Evolutionary conservation across 2,329 filamentous ascomycete species (phyloP), one percentile per base, ranked within the genome.

Genomic region (Botrytis fragariae): DNA sequence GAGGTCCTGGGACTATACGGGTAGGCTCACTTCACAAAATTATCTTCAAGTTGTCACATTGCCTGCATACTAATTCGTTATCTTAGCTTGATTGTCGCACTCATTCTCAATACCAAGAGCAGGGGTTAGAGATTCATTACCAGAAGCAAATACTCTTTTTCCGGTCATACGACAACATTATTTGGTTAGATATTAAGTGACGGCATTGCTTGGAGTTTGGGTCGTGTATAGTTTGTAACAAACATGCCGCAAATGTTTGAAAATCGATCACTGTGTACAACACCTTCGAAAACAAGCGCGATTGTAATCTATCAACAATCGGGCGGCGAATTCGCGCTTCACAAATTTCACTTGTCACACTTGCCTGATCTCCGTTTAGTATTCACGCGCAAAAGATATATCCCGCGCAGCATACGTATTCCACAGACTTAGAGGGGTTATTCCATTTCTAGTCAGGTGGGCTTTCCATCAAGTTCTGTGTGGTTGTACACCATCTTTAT

Each of bases 1-100:
- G 96, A 99, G 87, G 96, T 99, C 29, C 83, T 99, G 82, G 96
- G 96, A 83, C 91, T 99, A 45, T 99, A 99, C 81, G 96, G 96
- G 94, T 97, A 87, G 78, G 91, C 82, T n/a, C 29, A 57, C n/a
- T 57, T 42, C 20, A 42, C 48, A 62, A 54, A 54, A 37, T 39
- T 48, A 10, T 25, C 29, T 12, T 68, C n/a, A 37, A 51, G 16
- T 44, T 25, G 35, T 32, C 51, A 20, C 42, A n/a, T 64, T 45
- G 4, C 32, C 18, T 22, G 25, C 48, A 32, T 61, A 25, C 69
- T 72, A 74, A 75, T 78, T 57, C 78, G 37, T 68, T 37, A 64
- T 42, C 74, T 18, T 54, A 97, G 94, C 63, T 89, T 98, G 77
- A 98, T 98, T 81, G 95, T 98, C 75, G 94, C 93, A 73, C 89